Base-by-base conservation (phyloP, 2,329 filamentous ascomycete genomes). In the Exophiala xenobiotica region DNA sequence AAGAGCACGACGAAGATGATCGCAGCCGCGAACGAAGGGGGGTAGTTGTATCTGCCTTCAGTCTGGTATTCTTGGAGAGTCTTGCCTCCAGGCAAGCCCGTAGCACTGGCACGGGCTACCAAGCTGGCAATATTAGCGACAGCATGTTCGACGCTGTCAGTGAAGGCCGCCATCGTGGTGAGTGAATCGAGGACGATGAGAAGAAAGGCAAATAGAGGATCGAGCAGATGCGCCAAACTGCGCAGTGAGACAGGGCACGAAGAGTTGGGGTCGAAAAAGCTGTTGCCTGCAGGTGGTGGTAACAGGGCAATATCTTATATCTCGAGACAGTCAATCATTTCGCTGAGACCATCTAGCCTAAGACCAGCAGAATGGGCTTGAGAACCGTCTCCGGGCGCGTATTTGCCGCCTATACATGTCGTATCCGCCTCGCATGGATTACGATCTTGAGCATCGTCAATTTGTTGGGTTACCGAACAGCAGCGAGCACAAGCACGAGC, bases 1-100 rank as follows among this genome's bases (percentile, higher is more conserved):
- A 73, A 74, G 9, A 70, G 37, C 4, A 65, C 58, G 3, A 66
- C 48, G 51, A 71, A 70, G 26, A 67, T 44, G 6, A 73, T 43
- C 1, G 71, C 69, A 0, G 65, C 66, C 2, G 49, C 61, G 48
- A 70, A 67, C 2, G 67, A 71, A 4, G 70, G 70, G 16, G 65
- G 62, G 58, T 70, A 73, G 31, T 63, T 58, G 50, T 66, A 71
- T 46, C 54, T 51, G 19, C 54, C 54, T 47, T 57, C 23, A 12
- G 11, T 54, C 16, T 46, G 43, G 9, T 33, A 57, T 9, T 57
- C 46, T 18, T 38, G 29, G 6, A 45, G 43, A 31, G 46, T 48
- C 40, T 57, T 57, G 20, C 40, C 31, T n/a, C 46, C 54, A 14
- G 46, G 43, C 18, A 35, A 26, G 3, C 20, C 42, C 12, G 38